These are phyloP conservation scores for Dictyostelium firmibasis DNA, from an alignment of 78 protist species.

Conservation along the genomic window DNA sequence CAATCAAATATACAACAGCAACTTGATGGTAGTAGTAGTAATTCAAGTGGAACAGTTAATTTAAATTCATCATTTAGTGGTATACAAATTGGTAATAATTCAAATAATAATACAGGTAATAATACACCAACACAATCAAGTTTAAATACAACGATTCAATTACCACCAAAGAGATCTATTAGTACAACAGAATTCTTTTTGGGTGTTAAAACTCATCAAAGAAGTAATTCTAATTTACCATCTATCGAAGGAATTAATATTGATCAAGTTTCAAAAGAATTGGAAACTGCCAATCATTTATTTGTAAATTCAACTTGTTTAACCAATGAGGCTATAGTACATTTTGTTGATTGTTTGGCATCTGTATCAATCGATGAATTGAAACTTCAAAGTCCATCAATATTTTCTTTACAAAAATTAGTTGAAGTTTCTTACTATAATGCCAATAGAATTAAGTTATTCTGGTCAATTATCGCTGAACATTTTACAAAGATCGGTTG, in stretches of 20 bases:
- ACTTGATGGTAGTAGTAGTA: not conserved
- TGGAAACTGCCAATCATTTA: constrained; percentile 59
- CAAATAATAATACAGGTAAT: not conserved
- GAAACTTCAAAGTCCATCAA: constrained; percentile 82
- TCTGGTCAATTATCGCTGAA: constrained; percentile 88
- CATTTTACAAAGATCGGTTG: constrained; percentile 60
- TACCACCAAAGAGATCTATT: constrained; percentile 16
- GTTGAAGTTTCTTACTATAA: constrained; percentile 96
- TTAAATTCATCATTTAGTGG: not conserved
- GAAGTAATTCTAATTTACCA: not conserved
- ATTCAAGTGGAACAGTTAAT: not conserved
- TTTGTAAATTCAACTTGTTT: constrained; percentile 44
- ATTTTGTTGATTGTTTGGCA: constrained; percentile 91
- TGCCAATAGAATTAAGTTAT: constrained; percentile 93
- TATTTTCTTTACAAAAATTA: constrained; percentile 94
- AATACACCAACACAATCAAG: not conserved
- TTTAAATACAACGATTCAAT: not conserved
- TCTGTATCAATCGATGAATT: constrained; percentile 91
- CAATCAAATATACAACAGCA: not conserved
- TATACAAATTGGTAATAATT: not conserved
- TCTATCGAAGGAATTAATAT: constrained; percentile 63
- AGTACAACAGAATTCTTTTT: constrained; percentile 37
- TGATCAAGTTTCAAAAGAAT: constrained; percentile 53
- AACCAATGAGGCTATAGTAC: constrained; percentile 85
- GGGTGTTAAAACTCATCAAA: not conserved